These are phyloP conservation scores for Fomitiporia mediterranea DNA, from an alignment of 1,284 basidiomycete species.

Conservation along the genomic window DNA sequence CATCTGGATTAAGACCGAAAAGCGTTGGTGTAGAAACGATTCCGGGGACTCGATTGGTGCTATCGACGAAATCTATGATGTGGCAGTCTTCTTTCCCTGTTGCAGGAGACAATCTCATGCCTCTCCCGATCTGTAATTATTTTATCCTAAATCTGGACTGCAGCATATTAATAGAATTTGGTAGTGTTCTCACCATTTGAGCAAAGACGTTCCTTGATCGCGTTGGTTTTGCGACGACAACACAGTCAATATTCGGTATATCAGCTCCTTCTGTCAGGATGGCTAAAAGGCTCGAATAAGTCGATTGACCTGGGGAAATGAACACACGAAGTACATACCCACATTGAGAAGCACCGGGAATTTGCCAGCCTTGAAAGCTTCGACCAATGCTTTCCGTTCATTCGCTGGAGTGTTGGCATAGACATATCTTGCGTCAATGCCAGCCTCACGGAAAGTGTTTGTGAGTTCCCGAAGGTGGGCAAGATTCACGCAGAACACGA, in stretches of 20 bases:
- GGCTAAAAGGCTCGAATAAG: slow-evolving; percentile 40
- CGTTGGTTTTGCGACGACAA: slow-evolving; percentile 84
- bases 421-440: slow-evolving; percentile 84
- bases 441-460: slow-evolving; percentile 65
- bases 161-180: not conserved
- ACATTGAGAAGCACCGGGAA: slow-evolving; percentile 94
- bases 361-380: slow-evolving; percentile 63
- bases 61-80: slow-evolving; percentile 91
- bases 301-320: not conserved
- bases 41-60: slow-evolving; percentile 61
- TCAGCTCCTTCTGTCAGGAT: slow-evolving; percentile 91
- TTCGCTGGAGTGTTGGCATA: slow-evolving; percentile 64
- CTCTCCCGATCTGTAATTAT: slow-evolving; percentile 74
- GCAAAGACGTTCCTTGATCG: slow-evolving; percentile 85
- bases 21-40: slow-evolving; percentile 81
- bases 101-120: slow-evolving; percentile 78
- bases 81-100: slow-evolving; percentile 85
- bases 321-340: slow-evolving; percentile 41
- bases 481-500: slow-evolving; percentile 89
- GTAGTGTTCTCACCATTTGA: slow-evolving; percentile 80
- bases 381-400: slow-evolving; percentile 65
- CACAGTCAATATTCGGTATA: slow-evolving; percentile 90
- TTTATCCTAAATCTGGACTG: not conserved
- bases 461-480: slow-evolving; percentile 81
- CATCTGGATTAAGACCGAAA: slow-evolving; percentile 79